phyloP scores from a whole-genome alignment of 352 stramenopile genomes.

The Halophytophthora batemanensis region DNA sequence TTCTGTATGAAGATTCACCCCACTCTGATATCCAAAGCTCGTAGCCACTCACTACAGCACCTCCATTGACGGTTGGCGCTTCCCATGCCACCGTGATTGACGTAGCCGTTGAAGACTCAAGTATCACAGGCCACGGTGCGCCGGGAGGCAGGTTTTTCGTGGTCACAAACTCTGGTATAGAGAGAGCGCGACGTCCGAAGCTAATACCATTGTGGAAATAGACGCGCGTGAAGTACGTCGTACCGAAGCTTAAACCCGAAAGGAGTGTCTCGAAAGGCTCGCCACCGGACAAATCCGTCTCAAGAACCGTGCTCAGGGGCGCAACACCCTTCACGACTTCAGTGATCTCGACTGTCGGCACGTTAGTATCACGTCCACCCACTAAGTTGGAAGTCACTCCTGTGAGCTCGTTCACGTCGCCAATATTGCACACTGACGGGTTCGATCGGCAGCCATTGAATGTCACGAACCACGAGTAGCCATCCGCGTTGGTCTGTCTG shows the following conservation, averaged over 20 bases:
- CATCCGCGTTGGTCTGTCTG: conserved; percentile 51
- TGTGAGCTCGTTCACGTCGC: conserved; percentile 69
- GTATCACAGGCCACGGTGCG: conserved; percentile 72
- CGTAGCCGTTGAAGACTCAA: conserved; percentile 86
- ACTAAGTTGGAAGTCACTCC: conserved; percentile 39
- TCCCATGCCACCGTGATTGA: conserved; percentile 93
- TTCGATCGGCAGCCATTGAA: conserved; percentile 81
- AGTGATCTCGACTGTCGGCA: conserved; percentile 42
- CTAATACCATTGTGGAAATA: conserved; percentile 89
- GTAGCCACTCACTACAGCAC: conserved; percentile 91
- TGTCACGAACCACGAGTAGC: conserved; percentile 90
- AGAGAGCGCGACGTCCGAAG: conserved; percentile 71
- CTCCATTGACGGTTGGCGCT: conserved; percentile 88
- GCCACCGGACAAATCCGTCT: conserved; percentile 76
- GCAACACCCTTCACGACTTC: conserved; percentile 57
- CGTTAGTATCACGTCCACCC: conserved; percentile 31
- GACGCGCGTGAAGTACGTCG: conserved; percentile 88
- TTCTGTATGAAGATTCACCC: conserved; percentile 71
- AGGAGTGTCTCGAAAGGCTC: conserved; percentile 71
- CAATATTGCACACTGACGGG: conserved; percentile 88
- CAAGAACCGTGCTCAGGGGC: conserved; percentile 39
- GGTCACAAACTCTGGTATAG: conserved; percentile 69
- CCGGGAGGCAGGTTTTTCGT: conserved; percentile 90
- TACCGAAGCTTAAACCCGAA: conserved; percentile 74
- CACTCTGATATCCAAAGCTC: conserved; percentile 96